A percentile compares a stretch with the other conserved stretches of the same genome.
These are phyloP conservation scores for Talaromyces marneffei DNA, from an alignment of 2,329 filamentous ascomycete species.

Conservation along the genomic window DNA sequence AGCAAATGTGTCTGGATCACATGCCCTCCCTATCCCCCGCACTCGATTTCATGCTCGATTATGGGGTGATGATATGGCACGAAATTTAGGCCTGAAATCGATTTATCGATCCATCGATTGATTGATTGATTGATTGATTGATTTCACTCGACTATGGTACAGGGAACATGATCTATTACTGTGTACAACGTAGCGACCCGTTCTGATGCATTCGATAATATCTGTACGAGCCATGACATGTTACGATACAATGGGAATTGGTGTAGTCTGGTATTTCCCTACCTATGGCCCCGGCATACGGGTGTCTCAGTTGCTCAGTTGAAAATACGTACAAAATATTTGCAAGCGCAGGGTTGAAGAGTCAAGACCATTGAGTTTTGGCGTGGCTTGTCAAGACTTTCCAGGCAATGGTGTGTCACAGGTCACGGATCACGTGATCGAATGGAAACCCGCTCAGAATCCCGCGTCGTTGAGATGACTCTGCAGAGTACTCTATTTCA, in stretches of 20 bases:
- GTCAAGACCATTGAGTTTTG: neutral
- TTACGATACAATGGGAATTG: neutral
- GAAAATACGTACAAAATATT: neutral
- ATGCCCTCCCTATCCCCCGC: neutral
- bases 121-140: too few species aligned
- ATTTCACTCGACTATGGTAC: neutral
- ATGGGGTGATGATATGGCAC: neutral
- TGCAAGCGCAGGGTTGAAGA: neutral
- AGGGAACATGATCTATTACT: neutral
- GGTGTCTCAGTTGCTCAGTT: too few species aligned
- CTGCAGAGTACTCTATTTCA: neutral
- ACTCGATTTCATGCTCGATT: neutral
- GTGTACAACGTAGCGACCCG: too few species aligned
- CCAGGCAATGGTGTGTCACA: neutral
- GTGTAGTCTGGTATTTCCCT: neutral
- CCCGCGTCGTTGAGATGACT: neutral
- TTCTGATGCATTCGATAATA: too few species aligned
- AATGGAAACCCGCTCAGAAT: neutral
- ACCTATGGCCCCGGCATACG: too few species aligned
- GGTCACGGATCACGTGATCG: slow-evolving; percentile 3
- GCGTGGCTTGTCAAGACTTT: neutral
- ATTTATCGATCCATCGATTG: neutral
- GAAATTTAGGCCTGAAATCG: neutral
- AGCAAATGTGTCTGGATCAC: neutral
- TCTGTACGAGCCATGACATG: neutral